A percentile compares a stretch with the other conserved stretches of the same genome.
Conservation (phyloP, 805 yeast genomes). For the Myxozyma mucilagina region DNA sequence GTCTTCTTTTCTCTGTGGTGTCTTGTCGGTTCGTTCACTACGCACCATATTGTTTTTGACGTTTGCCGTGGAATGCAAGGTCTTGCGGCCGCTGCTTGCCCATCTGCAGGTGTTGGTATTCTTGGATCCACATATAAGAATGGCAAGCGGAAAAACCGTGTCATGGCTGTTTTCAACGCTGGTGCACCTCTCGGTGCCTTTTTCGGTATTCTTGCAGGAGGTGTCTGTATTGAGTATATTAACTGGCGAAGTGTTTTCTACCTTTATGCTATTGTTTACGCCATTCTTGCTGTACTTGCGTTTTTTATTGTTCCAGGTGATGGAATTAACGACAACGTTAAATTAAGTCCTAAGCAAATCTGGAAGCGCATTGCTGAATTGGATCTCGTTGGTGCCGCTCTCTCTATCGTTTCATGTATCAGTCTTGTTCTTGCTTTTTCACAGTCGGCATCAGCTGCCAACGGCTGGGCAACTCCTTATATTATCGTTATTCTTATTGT, state of each 20-base stretch:
- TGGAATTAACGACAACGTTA: slow-evolving; percentile 21
- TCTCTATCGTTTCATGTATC: slow-evolving; percentile 46
- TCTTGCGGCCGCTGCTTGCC: slow-evolving; percentile 46
- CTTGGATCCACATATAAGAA: slow-evolving; percentile 48
- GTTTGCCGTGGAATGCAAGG: slow-evolving; percentile 51
- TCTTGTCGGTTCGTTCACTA: slow-evolving; percentile 41
- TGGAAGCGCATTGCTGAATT: slow-evolving; percentile 32
- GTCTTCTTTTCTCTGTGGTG: slow-evolving; percentile 40
- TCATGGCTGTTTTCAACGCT: slow-evolving; percentile 44
- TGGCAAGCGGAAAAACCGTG: slow-evolving; percentile 40
- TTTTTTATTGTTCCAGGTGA: slow-evolving; percentile 45
- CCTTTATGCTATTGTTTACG: slow-evolving; percentile 46
- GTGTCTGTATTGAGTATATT: slow-evolving; percentile 45
- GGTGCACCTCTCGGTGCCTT: slow-evolving; percentile 54
- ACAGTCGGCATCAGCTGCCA: slow-evolving; percentile 46
- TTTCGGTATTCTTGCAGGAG: slow-evolving; percentile 48
- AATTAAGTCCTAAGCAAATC: background rate
- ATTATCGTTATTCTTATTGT: slow-evolving; percentile 49
- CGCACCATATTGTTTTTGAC: slow-evolving; percentile 42
- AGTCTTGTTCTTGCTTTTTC: slow-evolving; percentile 49
- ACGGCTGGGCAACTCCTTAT: slow-evolving; percentile 51
- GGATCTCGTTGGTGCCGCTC: slow-evolving; percentile 49
- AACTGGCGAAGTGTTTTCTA: slow-evolving; percentile 49
- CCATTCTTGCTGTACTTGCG: slow-evolving; percentile 36
- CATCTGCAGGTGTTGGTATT: slow-evolving; percentile 53